Evolutionary conservation across 1,284 basidiomycete genomes (phyloP), one percentile per base, ranked within the genome.

Genomic region (Boletus semigastroideus): DNA sequence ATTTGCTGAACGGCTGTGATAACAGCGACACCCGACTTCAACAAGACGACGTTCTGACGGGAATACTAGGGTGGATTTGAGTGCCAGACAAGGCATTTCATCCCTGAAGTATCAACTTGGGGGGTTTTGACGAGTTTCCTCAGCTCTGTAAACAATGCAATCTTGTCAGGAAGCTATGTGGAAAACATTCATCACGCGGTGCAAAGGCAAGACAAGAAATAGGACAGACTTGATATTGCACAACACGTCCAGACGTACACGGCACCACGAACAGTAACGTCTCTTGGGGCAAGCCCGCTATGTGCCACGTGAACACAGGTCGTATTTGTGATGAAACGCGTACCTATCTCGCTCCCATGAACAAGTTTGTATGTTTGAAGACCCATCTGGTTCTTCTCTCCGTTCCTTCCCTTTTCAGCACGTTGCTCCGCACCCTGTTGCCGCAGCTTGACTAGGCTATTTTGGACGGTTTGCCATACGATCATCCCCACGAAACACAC

Each of bases 251-350:
- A 0, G 87, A 90, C 0, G 85, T 86, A 56, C 83, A 85, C 0
- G 85, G 83, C 22, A 83, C 74, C 1, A 82, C 80, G 57, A 80
- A 89, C 61, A 90, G 78, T 0, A 87, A 54, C 0, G 86, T 87
- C 62, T 86, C 83, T 48, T 45, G 46, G 28, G 47, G 28, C 1
- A 51, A 42, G 4, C 19, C 45, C n/a, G 5, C 42, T 55, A 14
- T 12, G 8, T 20, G 22, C 47, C 22, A 28, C 8, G 17, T 37
- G 33, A 44, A n/a, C 20, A 9, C 22, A 10, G 1, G 20, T 22
- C 27, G 2, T 5, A 25, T 19, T 16, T 7, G n/a, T 6, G 31
- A 44, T 25, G 30, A 31, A 25, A 14, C 20, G 39, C 60, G 3
- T 38, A 61, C 56, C 49, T 49, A 10, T 45, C 10, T 34, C 14